These are phyloP conservation scores for Coemansia sp. DNA, from an alignment of 192 early-diverging fungal genomes.

Conservation along the genomic window DNA sequence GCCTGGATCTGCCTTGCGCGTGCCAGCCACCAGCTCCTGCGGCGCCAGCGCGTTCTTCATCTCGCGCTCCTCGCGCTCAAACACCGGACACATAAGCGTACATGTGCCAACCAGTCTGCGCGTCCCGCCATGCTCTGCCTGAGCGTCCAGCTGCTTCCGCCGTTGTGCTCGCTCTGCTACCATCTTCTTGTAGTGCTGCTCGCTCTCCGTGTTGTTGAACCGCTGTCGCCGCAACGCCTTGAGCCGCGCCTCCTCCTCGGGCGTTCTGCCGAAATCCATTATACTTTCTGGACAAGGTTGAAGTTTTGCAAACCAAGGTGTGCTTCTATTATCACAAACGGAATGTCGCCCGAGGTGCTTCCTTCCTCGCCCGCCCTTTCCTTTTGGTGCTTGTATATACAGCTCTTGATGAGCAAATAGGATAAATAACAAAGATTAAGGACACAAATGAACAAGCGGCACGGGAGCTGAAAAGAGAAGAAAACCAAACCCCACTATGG, in stretches of 20 bases:
- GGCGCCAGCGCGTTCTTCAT: constrained; percentile 68
- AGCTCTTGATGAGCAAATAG: background rate
- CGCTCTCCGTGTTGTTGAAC: constrained; percentile 43
- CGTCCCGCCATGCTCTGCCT: constrained; percentile 59
- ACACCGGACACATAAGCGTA: constrained; percentile 85
- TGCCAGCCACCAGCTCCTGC: constrained; percentile 70
- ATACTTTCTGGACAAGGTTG: background rate
- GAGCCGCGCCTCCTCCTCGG: constrained; percentile 37
- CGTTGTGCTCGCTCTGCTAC: constrained; percentile 63
- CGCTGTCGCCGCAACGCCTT: constrained; percentile 48
- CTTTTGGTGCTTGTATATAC: background rate
- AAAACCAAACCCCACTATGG: background rate
- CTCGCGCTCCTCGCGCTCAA: constrained; percentile 83
- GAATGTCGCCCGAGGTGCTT: background rate
- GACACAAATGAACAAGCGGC: background rate
- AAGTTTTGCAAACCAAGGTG: too few relatives aligned
- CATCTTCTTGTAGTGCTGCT: constrained; percentile 55
- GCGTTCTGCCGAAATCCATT: constrained; percentile 37
- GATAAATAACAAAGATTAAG: background rate
- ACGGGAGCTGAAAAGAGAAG: background rate
- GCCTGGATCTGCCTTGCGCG: constrained; percentile 61
- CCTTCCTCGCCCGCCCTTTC: background rate
- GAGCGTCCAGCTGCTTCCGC: constrained; percentile 66
- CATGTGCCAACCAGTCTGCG: constrained; percentile 76
- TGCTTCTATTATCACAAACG: too few relatives aligned